phyloP scores from a whole-genome alignment of 306 rosid species.

The Begonia peltatifolia region DNA sequence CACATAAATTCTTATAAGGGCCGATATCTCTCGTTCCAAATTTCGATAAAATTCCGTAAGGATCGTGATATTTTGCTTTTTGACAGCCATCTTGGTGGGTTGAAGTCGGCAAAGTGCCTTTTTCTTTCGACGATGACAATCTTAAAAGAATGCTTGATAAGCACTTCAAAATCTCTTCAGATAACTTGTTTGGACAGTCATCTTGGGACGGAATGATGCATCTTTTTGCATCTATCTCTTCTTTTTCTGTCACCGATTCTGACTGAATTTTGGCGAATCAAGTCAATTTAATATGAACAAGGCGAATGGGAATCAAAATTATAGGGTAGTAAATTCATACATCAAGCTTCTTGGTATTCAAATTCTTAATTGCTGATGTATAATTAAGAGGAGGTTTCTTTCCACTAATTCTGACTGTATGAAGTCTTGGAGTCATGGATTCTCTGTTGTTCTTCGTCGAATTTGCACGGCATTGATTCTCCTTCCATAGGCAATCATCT shows the following conservation, averaged over 20 bases:
- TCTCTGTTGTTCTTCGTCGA: conserved; percentile 26
- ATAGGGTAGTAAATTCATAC: conserved; percentile 13
- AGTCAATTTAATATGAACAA: conserved; percentile 2
- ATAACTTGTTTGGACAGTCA: conserved; percentile 57
- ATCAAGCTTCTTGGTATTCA: conserved; percentile 32
- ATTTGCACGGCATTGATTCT: conserved; percentile 29
- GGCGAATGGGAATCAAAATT: background rate
- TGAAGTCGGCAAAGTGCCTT: conserved; percentile 16
- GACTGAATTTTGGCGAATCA: conserved; percentile 30
- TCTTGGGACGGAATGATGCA: conserved; percentile 19
- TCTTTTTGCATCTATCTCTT: conserved; percentile 22
- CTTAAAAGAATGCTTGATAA: conserved; percentile 63
- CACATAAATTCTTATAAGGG: conserved; percentile 35
- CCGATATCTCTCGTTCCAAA: conserved; percentile 63
- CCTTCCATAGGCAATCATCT: conserved; percentile 58
- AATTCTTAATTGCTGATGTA: conserved; percentile 32
- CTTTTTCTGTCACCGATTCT: conserved; percentile 23
- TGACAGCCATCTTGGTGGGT: conserved; percentile 17
- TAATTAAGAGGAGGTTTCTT: conserved; percentile 28
- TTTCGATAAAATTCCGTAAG: conserved; percentile 48
- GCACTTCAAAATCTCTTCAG: conserved; percentile 73
- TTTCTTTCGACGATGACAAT: conserved; percentile 36
- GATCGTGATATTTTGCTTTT: conserved; percentile 34
- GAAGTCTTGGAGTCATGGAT: conserved; percentile 18
- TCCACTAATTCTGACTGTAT: conserved; percentile 15